Base-by-base conservation (phyloP, 371 early-diverging fungal genomes). In the Mucor mucedo region DNA sequence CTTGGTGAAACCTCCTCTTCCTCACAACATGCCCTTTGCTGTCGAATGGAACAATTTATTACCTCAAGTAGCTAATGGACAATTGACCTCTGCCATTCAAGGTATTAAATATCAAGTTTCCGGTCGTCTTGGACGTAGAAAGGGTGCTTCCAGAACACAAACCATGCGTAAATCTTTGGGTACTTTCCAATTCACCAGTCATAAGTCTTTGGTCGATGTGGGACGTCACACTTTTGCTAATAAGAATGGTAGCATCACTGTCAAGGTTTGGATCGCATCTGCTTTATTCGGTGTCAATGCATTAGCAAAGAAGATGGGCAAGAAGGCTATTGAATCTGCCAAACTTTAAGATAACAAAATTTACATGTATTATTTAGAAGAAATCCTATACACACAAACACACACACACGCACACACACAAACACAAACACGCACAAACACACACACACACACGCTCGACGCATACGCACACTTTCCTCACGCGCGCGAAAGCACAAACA, bases 161-260 rank as follows among this genome's bases (percentile, higher is more conserved):
- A 65, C 73, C 2, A 52, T 78, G 55, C 83, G 83, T 49, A 78
- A 78, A 58, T 79, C 80, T 14, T 45, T 79, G 6, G 83, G 83
- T 62, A 79, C 83, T 10, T 82, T 82, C 68, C 76, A 77, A 58
- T 82, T 82, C 64, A 79, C 83, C 0, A 78, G 74, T 42, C 76
- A 78, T 52, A 78, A 76, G 53, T 76, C 78, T 13, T 63, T 82
- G 40, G 78, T 82, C 2, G 80, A 82, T 69, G 80, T 72, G 2
- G 83, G 83, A 32, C 78, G 83, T 39, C 83, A 82, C 57, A 75
- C 83, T 1, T 79, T 82, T 70, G 71, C 80, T 33, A 82, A 79
- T 62, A 76, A 75, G 66, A 82, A 82, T 54, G 83, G 83, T 60
- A 75, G 73, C 48, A 82, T 82, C 61, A 82, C 83, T 45, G 78